Conservation (phyloP, 169 alveolate genomes). For the Ichthyophthirius multifiliis region DNA sequence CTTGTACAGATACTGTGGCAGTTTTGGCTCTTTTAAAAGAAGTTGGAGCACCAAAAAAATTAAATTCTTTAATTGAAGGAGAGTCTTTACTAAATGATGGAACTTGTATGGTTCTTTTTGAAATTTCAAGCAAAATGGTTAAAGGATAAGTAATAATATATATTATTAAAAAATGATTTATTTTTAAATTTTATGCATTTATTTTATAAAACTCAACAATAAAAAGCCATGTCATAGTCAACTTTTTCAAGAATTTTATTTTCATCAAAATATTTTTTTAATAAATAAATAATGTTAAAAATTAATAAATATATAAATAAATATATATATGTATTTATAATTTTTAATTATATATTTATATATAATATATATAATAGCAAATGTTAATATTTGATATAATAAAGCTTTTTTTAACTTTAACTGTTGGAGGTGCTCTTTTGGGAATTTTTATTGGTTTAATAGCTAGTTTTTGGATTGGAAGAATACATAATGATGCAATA, state of each 20-base stretch:
- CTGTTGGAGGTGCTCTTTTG: conserved; percentile 55
- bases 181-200: no score
- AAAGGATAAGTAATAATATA: conserved; percentile 21
- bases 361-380: no score
- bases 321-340: no score
- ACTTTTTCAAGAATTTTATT: no score
- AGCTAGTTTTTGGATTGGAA: conserved; percentile 34
- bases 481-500: conserved; percentile 42
- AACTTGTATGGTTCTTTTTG: conserved; percentile 48
- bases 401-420: conserved; percentile 24
- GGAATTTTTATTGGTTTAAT: conserved; percentile 49
- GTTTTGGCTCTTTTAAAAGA: conserved; percentile 53
- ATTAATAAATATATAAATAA: no score
- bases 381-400: conserved; percentile 29
- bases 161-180: not conserved
- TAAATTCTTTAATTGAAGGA: conserved; percentile 55
- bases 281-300: no score
- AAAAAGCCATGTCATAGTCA: no score
- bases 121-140: conserved; percentile 27
- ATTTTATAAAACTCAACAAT: no score
- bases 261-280: no score
- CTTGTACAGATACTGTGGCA: conserved; percentile 66
- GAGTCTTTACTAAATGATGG: conserved; percentile 56
- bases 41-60: conserved; percentile 52
- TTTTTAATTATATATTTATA: no score